phyloP scores from a whole-genome alignment of 805 yeast species.

The Schizosaccharomyces lindneri region DNA sequence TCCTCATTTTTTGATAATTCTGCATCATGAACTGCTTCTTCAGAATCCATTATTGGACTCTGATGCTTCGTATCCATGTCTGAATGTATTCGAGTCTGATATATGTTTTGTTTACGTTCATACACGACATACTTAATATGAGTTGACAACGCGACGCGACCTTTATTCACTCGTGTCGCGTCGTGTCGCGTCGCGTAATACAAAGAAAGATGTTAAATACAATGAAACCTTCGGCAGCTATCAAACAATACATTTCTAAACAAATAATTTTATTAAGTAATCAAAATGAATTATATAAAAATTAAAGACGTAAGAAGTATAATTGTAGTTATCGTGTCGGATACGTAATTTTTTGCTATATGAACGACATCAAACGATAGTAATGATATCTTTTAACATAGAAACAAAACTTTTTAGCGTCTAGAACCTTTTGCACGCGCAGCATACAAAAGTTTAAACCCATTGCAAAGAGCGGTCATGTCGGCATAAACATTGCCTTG shows the following conservation, averaged over 20 bases:
- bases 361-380: not conserved
- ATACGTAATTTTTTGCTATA: not conserved
- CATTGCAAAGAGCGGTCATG: constrained; percentile 71
- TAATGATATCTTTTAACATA: not conserved
- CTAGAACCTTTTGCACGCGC: constrained; percentile 1
- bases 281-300: not conserved
- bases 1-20: no score
- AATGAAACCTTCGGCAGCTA: not conserved
- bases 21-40: no score
- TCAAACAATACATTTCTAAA: not conserved
- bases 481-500: constrained; percentile 69
- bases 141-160: no score
- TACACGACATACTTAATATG: no score
- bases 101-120: no score
- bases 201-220: not conserved
- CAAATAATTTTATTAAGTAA: not conserved
- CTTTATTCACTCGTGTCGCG: not conserved
- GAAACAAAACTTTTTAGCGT: not conserved
- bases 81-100: no score
- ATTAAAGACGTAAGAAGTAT: not conserved
- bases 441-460: constrained; percentile 48
- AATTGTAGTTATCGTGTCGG: not conserved
- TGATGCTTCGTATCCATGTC: no score
- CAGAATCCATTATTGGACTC: no score
- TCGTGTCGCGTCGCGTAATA: not conserved